Evolutionary conservation across 164 flowering plant species (phyloP).

Genomic region (Stephania yunnanensis): DNA sequence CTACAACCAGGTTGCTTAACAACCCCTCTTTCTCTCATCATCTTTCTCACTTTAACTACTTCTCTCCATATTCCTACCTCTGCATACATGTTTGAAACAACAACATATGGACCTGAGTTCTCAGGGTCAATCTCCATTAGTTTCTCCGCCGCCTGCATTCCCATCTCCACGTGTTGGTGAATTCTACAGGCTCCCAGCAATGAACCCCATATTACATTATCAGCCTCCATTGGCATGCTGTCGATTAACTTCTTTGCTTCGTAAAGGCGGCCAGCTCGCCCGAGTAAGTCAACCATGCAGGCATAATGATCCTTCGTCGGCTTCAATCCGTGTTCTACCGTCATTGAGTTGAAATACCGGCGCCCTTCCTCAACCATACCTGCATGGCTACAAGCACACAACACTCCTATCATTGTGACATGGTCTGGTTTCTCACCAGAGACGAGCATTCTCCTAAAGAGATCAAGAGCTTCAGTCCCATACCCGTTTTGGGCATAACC

Average conservation of each 20-base stretch:
- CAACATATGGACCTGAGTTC: constrained; percentile 11
- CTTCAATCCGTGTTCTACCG: constrained; percentile 4
- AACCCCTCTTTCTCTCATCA: constrained; percentile 7
- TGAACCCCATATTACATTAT: constrained; percentile 8
- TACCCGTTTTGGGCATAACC: constrained; percentile 10
- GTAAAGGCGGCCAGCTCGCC: background rate
- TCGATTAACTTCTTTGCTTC: constrained; percentile 5
- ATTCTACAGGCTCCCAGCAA: constrained; percentile 7
- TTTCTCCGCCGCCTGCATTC: constrained; percentile 5
- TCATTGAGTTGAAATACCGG: constrained; percentile 7
- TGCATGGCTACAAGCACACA: constrained; percentile 9
- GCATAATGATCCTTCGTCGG: constrained; percentile 9
- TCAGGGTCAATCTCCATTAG: constrained; percentile 6
- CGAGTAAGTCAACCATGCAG: constrained; percentile 13
- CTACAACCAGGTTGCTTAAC: constrained; percentile 12
- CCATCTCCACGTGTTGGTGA: constrained; percentile 6
- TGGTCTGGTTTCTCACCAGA: constrained; percentile 14
- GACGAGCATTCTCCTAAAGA: constrained; percentile 4
- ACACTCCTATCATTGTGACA: constrained; percentile 10
- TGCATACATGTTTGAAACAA: constrained; percentile 11
- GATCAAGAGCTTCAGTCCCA: constrained; percentile 6
- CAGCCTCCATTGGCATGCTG: constrained; percentile 10
- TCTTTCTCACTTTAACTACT: constrained; percentile 4
- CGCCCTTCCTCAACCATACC: constrained; percentile 13
- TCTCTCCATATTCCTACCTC: constrained; percentile 6